Evolutionary conservation across 192 early-diverging fungal species (phyloP).

Genomic region (Umbelopsis sp.): DNA sequence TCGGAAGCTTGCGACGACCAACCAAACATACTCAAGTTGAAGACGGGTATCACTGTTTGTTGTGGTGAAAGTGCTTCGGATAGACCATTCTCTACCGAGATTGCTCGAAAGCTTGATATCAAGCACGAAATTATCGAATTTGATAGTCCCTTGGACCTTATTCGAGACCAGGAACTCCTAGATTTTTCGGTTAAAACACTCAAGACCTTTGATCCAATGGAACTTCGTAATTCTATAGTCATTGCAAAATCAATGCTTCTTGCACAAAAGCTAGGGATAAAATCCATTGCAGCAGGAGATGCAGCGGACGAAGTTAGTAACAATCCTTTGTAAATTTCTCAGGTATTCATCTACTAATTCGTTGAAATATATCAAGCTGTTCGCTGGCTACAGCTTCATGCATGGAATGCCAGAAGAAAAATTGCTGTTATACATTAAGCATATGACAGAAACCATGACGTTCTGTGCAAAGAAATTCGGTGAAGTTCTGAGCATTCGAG

Average conservation of each 20-base stretch:
- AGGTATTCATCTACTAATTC: not conserved
- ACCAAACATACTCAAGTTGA: conserved; percentile 32
- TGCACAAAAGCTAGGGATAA: conserved; percentile 49
- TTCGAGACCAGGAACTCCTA: conserved; percentile 46
- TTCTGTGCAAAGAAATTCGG: conserved; percentile 57
- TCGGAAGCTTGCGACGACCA: conserved; percentile 42
- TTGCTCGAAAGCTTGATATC: conserved; percentile 49
- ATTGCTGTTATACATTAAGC: conserved; percentile 50
- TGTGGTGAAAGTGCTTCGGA: conserved; percentile 54
- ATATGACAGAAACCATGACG: conserved; percentile 52
- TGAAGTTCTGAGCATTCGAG: conserved; percentile 43
- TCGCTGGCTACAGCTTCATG: conserved; percentile 72
- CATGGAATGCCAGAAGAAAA: conserved; percentile 49
- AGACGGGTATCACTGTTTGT: conserved; percentile 56
- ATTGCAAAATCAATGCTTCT: conserved; percentile 54
- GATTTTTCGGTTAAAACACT: conserved; percentile 56
- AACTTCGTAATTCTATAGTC: conserved; percentile 65
- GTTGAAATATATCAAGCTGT: conserved; percentile 49
- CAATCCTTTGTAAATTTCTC: not conserved
- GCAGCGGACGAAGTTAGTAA: conserved; percentile 59
- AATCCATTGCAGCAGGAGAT: conserved; percentile 62
- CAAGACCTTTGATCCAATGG: conserved; percentile 74
- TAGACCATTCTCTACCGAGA: conserved; percentile 50
- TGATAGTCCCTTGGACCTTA: conserved; percentile 30
- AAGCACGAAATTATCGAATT: conserved; percentile 52